A percentile compares a stretch with the other conserved stretches of the same genome.
phyloP scores from a whole-genome alignment of 2,329 filamentous ascomycete genomes.

The Verticillium longisporum region DNA sequence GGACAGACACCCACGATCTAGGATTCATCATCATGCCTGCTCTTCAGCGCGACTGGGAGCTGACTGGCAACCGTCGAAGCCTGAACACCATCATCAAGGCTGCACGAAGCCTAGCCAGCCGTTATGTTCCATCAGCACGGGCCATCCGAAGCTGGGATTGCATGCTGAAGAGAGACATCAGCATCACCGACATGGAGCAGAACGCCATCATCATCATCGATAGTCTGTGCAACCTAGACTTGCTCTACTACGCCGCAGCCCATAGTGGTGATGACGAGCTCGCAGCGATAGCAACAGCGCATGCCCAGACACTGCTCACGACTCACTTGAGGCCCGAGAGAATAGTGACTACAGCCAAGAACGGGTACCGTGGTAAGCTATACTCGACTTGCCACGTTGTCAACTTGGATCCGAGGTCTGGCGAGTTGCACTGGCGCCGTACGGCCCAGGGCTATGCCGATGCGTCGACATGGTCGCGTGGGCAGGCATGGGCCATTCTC shows the following conservation, averaged over 20 bases:
- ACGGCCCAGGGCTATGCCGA: slow-evolving; percentile 40
- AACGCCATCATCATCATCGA: slow-evolving; percentile 33
- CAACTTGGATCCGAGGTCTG: slow-evolving; percentile 35
- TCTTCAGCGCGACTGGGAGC: slow-evolving; percentile 37
- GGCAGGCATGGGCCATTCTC: slow-evolving; percentile 41
- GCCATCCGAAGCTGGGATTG: slow-evolving; percentile 44
- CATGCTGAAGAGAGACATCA: slow-evolving; percentile 18
- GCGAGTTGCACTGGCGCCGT: slow-evolving; percentile 27
- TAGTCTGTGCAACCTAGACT: slow-evolving; percentile 31
- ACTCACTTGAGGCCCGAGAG: slow-evolving; percentile 30
- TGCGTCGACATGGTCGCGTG: slow-evolving; percentile 39
- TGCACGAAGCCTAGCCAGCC: slow-evolving; percentile 34
- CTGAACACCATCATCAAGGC: slow-evolving; percentile 32
- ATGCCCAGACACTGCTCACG: slow-evolving; percentile 29
- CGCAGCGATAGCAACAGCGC: slow-evolving; percentile 25
- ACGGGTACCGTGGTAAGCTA: slow-evolving; percentile 14
- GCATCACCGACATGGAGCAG: slow-evolving; percentile 18
- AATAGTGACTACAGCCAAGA: background rate
- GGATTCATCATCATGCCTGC: slow-evolving; percentile 46
- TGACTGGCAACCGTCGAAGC: slow-evolving; percentile 31
- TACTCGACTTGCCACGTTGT: slow-evolving; percentile 35
- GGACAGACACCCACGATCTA: slow-evolving; percentile 46
- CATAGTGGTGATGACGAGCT: slow-evolving; percentile 20
- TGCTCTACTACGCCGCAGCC: slow-evolving; percentile 28
- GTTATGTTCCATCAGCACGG: slow-evolving; percentile 31